These are phyloP conservation scores for Cardiospermum halicacabum DNA, from an alignment of 345 rosid species.

Conservation along the genomic window DNA sequence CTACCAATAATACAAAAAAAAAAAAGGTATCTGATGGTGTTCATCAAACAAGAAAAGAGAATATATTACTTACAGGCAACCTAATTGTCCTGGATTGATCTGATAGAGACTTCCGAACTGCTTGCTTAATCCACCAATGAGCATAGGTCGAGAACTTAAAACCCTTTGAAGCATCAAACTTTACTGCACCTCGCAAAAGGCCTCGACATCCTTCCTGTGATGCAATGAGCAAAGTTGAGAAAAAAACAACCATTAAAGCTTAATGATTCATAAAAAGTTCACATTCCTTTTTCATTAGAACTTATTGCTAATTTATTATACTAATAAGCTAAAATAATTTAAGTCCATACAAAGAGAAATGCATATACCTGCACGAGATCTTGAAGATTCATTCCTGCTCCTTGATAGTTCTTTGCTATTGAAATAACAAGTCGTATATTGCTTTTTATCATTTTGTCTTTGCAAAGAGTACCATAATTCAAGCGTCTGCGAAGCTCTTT, in stretches of 20 bases:
- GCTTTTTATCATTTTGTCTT: conserved; percentile 91
- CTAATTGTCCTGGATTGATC: conserved; percentile 85
- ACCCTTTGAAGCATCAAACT: conserved; percentile 93
- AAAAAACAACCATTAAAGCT: neutral
- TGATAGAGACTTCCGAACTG: conserved; percentile 78
- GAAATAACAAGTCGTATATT: conserved; percentile 95
- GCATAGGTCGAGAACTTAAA: conserved; percentile 97
- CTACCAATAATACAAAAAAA: neutral
- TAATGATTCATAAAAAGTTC: neutral
- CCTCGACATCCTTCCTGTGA: conserved; percentile 94
- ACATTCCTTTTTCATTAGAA: neutral
- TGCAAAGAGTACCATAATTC: conserved; percentile 63
- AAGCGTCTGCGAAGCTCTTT: conserved; percentile 66
- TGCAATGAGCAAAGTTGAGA: conserved; percentile 17
- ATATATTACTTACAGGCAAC: conserved; percentile 58
- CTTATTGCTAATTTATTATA: neutral
- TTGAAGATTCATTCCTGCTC: conserved; percentile 85
- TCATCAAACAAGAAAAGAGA: neutral
- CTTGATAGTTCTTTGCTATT: conserved; percentile 87
- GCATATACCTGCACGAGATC: conserved; percentile 88
- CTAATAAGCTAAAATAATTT: neutral
- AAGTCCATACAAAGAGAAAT: neutral
- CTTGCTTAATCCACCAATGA: conserved; percentile 98
- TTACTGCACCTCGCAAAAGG: conserved; percentile 82
- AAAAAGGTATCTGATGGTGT: conserved; percentile 10